Evolutionary conservation across 768 basidiomycete species (phyloP).

Genomic region (Psilocybe tampanensis): DNA sequence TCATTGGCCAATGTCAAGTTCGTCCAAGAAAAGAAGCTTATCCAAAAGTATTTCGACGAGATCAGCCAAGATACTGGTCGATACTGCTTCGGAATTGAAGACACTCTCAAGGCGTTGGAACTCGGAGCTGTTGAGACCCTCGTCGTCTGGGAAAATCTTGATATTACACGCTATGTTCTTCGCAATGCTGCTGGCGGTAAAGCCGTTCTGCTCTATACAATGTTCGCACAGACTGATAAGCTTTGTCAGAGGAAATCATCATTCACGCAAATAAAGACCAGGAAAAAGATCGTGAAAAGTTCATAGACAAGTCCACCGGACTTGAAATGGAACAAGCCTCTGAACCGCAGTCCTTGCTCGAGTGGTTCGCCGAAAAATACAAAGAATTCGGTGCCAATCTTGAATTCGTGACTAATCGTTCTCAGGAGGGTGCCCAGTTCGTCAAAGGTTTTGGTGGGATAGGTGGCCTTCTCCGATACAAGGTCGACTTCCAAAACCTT

Average conservation of each 20-base stretch:
- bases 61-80: slow-evolving; percentile 96
- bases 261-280: slow-evolving; percentile 79
- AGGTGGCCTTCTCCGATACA: slow-evolving; percentile 94
- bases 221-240: background rate
- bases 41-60: slow-evolving; percentile 98
- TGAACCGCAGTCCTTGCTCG: slow-evolving; percentile 87
- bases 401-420: slow-evolving; percentile 95
- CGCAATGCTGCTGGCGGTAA: slow-evolving; percentile 91
- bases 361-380: slow-evolving; percentile 99
- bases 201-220: too few species aligned
- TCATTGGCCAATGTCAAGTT: slow-evolving; percentile 98
- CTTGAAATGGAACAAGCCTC: slow-evolving; percentile 89
- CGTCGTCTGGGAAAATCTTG: slow-evolving; percentile 98
- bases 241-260: slow-evolving; percentile 72
- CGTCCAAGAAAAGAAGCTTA: slow-evolving; percentile 97
- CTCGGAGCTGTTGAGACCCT: slow-evolving; percentile 96
- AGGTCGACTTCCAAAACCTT: slow-evolving; percentile 92
- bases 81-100: slow-evolving; percentile 97
- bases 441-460: slow-evolving; percentile 99
- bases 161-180: slow-evolving; percentile 84
- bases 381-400: slow-evolving; percentile 96
- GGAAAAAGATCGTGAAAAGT: slow-evolving; percentile 93
- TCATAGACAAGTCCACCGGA: slow-evolving; percentile 92
- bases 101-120: slow-evolving; percentile 95
- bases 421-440: slow-evolving; percentile 97